phyloP scores from a whole-genome alignment of 495 filamentous ascomycete species.

The Rostrohypoxylon terebratum region DNA sequence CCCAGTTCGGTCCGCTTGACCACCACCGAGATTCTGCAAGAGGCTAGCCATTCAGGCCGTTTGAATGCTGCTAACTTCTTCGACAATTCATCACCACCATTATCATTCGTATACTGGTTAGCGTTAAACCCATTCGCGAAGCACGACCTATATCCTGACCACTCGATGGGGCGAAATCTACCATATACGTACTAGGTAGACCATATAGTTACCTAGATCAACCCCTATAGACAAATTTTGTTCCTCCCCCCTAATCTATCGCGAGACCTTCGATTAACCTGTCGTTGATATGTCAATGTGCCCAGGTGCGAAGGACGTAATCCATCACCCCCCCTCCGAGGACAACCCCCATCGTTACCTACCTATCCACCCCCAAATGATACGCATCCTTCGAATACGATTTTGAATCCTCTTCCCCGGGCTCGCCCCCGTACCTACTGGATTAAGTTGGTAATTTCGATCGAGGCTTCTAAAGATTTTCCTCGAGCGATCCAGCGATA shows the following conservation, averaged over 20 bases:
- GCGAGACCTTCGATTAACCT: constrained; percentile 6
- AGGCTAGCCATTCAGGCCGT: constrained; percentile 11
- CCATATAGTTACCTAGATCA: too few relatives aligned
- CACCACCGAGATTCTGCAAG: constrained; percentile 24
- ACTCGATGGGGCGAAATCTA: constrained; percentile 3
- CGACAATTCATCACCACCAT: constrained; percentile 6
- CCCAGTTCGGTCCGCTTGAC: constrained; percentile 28
- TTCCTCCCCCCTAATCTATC: constrained; percentile 18
- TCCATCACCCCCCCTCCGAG: constrained; percentile 8
- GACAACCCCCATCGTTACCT: constrained; percentile 6
- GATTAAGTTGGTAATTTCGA: constrained; percentile 27
- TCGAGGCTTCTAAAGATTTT: constrained; percentile 17
- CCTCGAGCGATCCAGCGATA: background rate
- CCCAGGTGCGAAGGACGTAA: background rate
- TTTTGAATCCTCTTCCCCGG: constrained; percentile 40
- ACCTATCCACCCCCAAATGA: constrained; percentile 5
- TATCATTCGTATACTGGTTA: constrained; percentile 5
- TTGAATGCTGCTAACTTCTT: constrained; percentile 2
- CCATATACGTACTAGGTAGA: too few relatives aligned
- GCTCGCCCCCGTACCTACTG: constrained; percentile 21
- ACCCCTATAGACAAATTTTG: constrained; percentile 1
- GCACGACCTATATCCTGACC: constrained; percentile 16
- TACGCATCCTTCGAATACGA: constrained; percentile 33
- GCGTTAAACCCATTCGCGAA: constrained; percentile 31
- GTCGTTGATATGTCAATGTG: background rate